Conservation (phyloP, 768 basidiomycete species). For the Symmetrospora coprosmae region DNA sequence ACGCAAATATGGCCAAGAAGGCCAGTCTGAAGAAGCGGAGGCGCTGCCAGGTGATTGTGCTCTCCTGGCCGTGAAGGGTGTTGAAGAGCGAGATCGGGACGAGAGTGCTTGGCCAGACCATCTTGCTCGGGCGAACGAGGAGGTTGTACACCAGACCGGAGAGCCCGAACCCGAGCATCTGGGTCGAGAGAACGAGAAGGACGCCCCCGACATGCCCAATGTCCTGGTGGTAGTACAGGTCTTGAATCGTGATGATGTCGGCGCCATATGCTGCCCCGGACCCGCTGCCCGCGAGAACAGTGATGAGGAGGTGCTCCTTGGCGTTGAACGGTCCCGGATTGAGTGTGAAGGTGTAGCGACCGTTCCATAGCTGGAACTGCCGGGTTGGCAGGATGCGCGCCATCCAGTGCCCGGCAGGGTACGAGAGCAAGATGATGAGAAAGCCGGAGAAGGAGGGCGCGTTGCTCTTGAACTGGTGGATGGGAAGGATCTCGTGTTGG, state of each 20-base stretch:
- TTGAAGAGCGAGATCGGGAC: conserved; percentile 33
- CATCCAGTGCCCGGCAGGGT: conserved; percentile 31
- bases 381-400: conserved; percentile 27
- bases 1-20: conserved; percentile 28
- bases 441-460: conserved; percentile 32
- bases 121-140: conserved; percentile 28
- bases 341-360: conserved; percentile 24
- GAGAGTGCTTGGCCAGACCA: conserved; percentile 31
- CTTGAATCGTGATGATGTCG: conserved; percentile 34
- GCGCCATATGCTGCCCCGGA: conserved; percentile 32
- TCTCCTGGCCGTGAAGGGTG: conserved; percentile 31
- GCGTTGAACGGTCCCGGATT: conserved; percentile 33
- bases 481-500: not conserved
- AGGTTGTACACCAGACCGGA: conserved; percentile 31
- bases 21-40: conserved; percentile 32
- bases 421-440: conserved; percentile 31
- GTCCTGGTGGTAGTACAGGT: conserved; percentile 33
- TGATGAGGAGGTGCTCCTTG: conserved; percentile 33
- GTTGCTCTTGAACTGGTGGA: conserved; percentile 18
- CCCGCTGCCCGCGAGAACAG: not conserved
- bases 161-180: conserved; percentile 35
- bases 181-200: conserved; percentile 32
- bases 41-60: conserved; percentile 24
- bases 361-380: not conserved
- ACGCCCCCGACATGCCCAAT: conserved; percentile 29